Evolutionary conservation across 2,329 filamentous ascomycete genomes (phyloP).

Genomic region (Diaporthe eres): DNA sequence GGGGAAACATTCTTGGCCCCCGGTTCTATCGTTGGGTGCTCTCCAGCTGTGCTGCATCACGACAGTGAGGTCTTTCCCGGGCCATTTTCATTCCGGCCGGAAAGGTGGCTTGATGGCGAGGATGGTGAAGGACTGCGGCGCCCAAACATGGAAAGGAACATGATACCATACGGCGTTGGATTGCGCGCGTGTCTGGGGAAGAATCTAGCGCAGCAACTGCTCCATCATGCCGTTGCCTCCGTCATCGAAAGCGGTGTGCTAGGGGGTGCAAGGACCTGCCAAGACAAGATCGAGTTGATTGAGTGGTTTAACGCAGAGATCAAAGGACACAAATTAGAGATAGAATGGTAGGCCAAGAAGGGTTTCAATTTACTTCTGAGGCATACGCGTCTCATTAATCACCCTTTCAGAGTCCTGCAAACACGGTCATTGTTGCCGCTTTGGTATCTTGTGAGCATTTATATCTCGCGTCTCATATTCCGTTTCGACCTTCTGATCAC

Average conservation of each 20-base stretch:
- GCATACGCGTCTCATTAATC: too few species aligned
- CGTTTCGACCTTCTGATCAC: too few species aligned
- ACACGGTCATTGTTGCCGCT: too few species aligned
- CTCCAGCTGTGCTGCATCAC: constrained; percentile 71
- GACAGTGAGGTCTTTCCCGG: constrained; percentile 43
- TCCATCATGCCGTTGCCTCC: constrained; percentile 3
- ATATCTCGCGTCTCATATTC: too few species aligned
- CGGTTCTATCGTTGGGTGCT: constrained; percentile 74
- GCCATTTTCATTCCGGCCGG: constrained; percentile 39
- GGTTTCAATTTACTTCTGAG: too few species aligned
- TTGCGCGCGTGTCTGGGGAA: constrained; percentile 43
- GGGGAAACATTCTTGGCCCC: constrained; percentile 66
- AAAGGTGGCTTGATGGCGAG: constrained; percentile 42
- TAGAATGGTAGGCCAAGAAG: background rate
- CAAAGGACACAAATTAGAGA: constrained; percentile 23
- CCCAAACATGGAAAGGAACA: constrained; percentile 9
- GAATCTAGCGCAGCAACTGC: constrained; percentile 41
- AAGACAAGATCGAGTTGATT: constrained; percentile 16
- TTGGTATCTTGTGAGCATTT: too few species aligned
- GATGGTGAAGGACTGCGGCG: background rate
- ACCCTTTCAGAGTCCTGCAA: too few species aligned
- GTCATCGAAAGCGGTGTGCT: background rate
- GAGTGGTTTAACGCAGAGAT: constrained; percentile 37
- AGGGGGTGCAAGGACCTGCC: background rate
- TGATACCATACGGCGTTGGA: constrained; percentile 44